Evolutionary conservation across 2,329 filamentous ascomycete genomes (phyloP), one percentile per base, ranked within the genome.

Genomic region (Fusarium keratoplasticum): DNA sequence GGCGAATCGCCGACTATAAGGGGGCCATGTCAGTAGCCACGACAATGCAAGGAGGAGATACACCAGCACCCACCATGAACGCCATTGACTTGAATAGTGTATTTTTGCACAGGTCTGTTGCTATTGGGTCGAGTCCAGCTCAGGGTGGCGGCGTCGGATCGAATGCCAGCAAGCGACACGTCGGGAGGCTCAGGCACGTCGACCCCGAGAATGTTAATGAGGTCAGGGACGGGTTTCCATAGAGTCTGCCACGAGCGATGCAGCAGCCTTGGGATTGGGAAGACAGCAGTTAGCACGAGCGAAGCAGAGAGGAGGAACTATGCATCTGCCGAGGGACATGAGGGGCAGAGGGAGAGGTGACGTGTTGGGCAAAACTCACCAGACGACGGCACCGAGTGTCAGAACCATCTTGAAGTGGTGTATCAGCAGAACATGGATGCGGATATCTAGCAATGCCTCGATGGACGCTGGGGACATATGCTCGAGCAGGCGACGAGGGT

Each of bases 41-140:
- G 11, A 18, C 13, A 54, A 20, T 18, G 27, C 42, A 22, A 57
- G 42, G 47, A 22, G 42, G 36, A 33, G 61, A 29, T 63, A 35
- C 71, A 65, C 22, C 38, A 59, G 50, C 58, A 83, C 91, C 82
- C 83, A 96, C 94, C 94, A 85, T 95, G 94, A 50, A 96, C 92
- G 47, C 96, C 96, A 83, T 99, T 98, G 74, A 99, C 92, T 81
- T 97, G 94, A 61, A 99, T 94, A 54, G 96, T 89, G 80, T 97
- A 96, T 84, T 95, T 97, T 62, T 95, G 89, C 63, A 97, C 93
- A 4, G 93, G 89, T 42, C 89, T 88, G 71, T 89, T 90, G 50
- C 85, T 82, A 4, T 87, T 89, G 0, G 94, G 92, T 69, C 92
- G 90, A 71, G 95, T 94, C 96, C 96, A 99, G 82, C 95, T 95